These are phyloP conservation scores for Whalleya microplaca DNA, from an alignment of 2,329 filamentous ascomycete genomes.

Conservation along the genomic window DNA sequence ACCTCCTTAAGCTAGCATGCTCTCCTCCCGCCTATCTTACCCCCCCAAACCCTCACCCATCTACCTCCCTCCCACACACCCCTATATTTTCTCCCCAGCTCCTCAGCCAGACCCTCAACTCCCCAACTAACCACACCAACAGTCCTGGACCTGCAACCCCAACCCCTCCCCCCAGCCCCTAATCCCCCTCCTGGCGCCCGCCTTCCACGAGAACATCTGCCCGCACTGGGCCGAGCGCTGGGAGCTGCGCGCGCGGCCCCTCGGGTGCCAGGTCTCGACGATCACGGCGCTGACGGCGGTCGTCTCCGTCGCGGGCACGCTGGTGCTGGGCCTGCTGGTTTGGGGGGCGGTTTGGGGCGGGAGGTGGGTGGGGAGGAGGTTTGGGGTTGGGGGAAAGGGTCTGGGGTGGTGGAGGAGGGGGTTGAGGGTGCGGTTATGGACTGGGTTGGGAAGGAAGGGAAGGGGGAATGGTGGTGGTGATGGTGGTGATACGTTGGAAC, in stretches of 20 bases:
- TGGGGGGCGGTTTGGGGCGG: constrained; percentile 10
- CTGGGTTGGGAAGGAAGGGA: neutral
- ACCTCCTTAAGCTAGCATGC: no score
- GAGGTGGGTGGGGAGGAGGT: constrained; percentile 11
- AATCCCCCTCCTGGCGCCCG: constrained; percentile 55
- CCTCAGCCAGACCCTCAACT: neutral
- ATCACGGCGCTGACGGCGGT: constrained; percentile 42
- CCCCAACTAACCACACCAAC: constrained; percentile 4
- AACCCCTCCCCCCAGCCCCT: constrained; percentile 46
- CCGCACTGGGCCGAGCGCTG: constrained; percentile 53
- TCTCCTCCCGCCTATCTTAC: no score
- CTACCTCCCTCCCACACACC: neutral
- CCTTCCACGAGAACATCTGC: constrained; percentile 54
- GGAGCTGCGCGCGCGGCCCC: constrained; percentile 41
- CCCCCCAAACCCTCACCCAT: neutral
- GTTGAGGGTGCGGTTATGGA: no score
- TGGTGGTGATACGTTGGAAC: neutral
- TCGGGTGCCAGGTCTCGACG: constrained; percentile 44
- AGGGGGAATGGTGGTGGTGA: neutral
- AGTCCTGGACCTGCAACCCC: constrained; percentile 60
- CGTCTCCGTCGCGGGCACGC: constrained; percentile 36
- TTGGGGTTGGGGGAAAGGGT: no score
- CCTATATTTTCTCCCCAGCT: neutral
- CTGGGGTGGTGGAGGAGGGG: constrained; percentile 35
- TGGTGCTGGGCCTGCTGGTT: constrained; percentile 28